Evolutionary conservation across 2,329 filamentous ascomycete species (phyloP).

Genomic region (Pseudopithomyces maydicus): DNA sequence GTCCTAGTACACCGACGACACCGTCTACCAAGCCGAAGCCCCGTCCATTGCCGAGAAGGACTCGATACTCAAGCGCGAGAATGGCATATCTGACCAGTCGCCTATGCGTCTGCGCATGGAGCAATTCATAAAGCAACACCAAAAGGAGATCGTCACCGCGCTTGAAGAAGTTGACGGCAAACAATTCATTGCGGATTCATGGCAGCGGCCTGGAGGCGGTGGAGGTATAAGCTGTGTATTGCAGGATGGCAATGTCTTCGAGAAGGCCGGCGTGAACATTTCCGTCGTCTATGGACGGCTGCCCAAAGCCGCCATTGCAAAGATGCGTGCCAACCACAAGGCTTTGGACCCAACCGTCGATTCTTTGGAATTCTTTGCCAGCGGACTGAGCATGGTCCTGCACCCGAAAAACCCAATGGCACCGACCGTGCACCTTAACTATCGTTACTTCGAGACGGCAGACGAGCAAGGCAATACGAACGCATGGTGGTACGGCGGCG

Average conservation of each 20-base stretch:
- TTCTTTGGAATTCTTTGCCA: slow-evolving; percentile 91
- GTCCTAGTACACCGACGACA: slow-evolving; percentile 41
- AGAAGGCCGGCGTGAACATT: slow-evolving; percentile 95
- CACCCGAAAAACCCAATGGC: slow-evolving; percentile 97
- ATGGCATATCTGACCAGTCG: slow-evolving; percentile 74
- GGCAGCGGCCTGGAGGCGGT: slow-evolving; percentile 85
- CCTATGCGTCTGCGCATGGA: slow-evolving; percentile 99
- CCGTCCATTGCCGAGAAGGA: slow-evolving; percentile 85
- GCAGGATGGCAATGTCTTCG: slow-evolving; percentile 95
- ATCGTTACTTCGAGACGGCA: slow-evolving; percentile 97
- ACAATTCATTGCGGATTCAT: slow-evolving; percentile 82
- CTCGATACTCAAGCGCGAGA: slow-evolving; percentile 77
- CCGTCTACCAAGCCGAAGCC: slow-evolving; percentile 56
- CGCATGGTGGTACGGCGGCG: slow-evolving; percentile 98
- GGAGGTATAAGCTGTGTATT: slow-evolving; percentile 94
- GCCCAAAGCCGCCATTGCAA: slow-evolving; percentile 77
- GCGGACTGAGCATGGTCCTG: slow-evolving; percentile 88
- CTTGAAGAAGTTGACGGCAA: slow-evolving; percentile 84
- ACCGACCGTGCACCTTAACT: slow-evolving; percentile 96
- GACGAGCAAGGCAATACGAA: slow-evolving; percentile 79
- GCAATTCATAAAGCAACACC: slow-evolving; percentile 90
- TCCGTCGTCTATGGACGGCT: slow-evolving; percentile 93
- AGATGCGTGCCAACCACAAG: slow-evolving; percentile 93
- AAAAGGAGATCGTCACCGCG: slow-evolving; percentile 82
- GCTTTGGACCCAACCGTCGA: slow-evolving; percentile 80